phyloP scores from a whole-genome alignment of 2,329 filamentous ascomycete genomes.

The Sporothrix brunneoviolacea region DNA sequence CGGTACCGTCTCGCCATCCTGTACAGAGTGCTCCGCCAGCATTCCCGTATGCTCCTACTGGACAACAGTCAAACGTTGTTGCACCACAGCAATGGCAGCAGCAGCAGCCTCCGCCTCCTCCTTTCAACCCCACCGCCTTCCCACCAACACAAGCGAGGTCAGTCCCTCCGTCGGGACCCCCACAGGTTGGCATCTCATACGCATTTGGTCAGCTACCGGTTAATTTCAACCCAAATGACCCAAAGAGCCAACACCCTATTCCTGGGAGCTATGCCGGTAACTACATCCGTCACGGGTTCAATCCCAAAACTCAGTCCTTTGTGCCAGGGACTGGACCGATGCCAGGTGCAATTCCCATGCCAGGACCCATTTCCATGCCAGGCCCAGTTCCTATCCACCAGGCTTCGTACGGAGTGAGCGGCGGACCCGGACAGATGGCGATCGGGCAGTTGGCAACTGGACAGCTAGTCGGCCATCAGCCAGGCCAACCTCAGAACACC shows the following conservation, averaged over 20 bases:
- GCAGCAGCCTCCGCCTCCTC: slow-evolving; percentile 13
- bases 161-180: slow-evolving; percentile 15
- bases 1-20: slow-evolving; percentile 16
- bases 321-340: slow-evolving; percentile 56
- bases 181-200: slow-evolving; percentile 50
- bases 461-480: slow-evolving; percentile 38
- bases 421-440: slow-evolving; percentile 2
- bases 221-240: slow-evolving; percentile 62
- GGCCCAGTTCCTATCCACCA: too few relatives aligned
- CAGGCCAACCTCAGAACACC: slow-evolving; percentile 23
- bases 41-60: slow-evolving; percentile 28
- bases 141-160: slow-evolving; percentile 20
- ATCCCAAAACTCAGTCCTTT: slow-evolving; percentile 90
- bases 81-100: slow-evolving; percentile 31
- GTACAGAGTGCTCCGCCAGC: background rate
- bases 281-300: slow-evolving; percentile 75
- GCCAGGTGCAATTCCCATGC: slow-evolving; percentile 44
- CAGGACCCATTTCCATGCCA: slow-evolving; percentile 28
- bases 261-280: slow-evolving; percentile 61
- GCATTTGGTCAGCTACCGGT: slow-evolving; percentile 72
- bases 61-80: slow-evolving; percentile 22
- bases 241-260: slow-evolving; percentile 72
- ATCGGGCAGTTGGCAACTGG: background rate
- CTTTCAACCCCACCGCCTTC: slow-evolving; percentile 25
- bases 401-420: background rate